Evolutionary conservation across 225 moss, liverwort and hornwort species (phyloP).

Genomic region (Pseudisothecium myosuroides): DNA sequence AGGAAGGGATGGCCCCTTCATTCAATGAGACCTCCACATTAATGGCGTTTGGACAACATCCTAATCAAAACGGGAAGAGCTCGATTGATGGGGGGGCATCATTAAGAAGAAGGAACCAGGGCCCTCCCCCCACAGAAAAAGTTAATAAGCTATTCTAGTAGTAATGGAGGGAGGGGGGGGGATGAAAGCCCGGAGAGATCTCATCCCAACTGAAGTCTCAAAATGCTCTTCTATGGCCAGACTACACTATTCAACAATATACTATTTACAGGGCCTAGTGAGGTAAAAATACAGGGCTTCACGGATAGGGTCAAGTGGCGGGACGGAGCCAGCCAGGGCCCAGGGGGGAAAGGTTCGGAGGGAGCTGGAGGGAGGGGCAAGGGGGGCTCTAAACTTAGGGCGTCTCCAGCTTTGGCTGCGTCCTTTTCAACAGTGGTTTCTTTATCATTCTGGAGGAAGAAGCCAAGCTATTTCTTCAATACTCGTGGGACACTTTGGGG

Average conservation of each 20-base stretch:
- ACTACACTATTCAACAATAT: neutral
- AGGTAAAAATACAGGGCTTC: neutral
- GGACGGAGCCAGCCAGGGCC: too few relatives aligned
- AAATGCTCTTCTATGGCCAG: too few relatives aligned
- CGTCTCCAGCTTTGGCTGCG: neutral
- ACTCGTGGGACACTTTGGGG: too few relatives aligned
- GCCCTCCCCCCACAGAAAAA: neutral
- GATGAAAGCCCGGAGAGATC: neutral
- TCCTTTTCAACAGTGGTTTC: neutral
- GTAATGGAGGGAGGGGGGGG: neutral
- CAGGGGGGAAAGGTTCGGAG: neutral
- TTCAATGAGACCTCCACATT: neutral
- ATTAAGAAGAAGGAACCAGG: neutral
- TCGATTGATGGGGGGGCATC: neutral
- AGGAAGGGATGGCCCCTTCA: neutral
- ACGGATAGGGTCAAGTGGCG: neutral
- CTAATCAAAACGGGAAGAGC: neutral
- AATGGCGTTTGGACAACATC: neutral
- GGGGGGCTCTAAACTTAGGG: constrained; percentile 1
- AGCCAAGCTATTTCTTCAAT: too few relatives aligned
- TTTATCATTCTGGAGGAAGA: neutral
- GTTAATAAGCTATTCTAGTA: too few relatives aligned
- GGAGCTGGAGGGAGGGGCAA: neutral
- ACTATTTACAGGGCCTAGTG: neutral
- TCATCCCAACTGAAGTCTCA: neutral